Percentiles rank a stretch among this genome's conserved stretches.
Conservation (phyloP, 768 basidiomycete species). For the Tricholoma saponaceum region DNA sequence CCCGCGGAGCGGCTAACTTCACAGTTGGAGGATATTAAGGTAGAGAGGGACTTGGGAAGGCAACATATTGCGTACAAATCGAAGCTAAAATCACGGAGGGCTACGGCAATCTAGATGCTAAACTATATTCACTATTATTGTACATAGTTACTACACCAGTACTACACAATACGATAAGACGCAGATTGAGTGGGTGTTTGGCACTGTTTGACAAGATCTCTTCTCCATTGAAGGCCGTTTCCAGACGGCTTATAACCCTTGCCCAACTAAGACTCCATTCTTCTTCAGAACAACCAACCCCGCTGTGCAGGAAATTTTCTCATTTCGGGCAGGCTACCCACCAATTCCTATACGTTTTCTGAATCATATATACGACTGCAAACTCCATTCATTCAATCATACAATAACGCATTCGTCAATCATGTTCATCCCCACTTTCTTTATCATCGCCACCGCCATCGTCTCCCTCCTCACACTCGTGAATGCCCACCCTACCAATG, state of each 20-base stretch:
- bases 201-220: background rate
- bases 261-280: background rate
- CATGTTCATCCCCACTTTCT: slow-evolving; percentile 25
- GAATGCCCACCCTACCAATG: slow-evolving; percentile 29
- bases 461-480: slow-evolving; percentile 32
- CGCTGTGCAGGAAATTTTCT: slow-evolving; percentile 5
- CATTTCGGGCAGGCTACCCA: slow-evolving; percentile 10
- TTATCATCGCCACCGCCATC: slow-evolving; percentile 26
- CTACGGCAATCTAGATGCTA: background rate
- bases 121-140: background rate
- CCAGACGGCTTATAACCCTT: background rate
- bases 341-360: background rate
- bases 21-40: background rate
- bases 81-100: too few relatives aligned
- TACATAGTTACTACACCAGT: too few relatives aligned
- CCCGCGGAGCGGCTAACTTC: too few relatives aligned
- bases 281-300: background rate
- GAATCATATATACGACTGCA: background rate
- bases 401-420: slow-evolving; percentile 16
- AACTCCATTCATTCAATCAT: background rate
- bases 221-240: background rate
- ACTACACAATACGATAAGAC: background rate
- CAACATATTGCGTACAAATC: slow-evolving; percentile 7
- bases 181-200: background rate
- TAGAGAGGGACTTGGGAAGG: background rate